Evolutionary conservation across 1,284 basidiomycete species (phyloP).

Genomic region (Wolfiporia cocos): DNA sequence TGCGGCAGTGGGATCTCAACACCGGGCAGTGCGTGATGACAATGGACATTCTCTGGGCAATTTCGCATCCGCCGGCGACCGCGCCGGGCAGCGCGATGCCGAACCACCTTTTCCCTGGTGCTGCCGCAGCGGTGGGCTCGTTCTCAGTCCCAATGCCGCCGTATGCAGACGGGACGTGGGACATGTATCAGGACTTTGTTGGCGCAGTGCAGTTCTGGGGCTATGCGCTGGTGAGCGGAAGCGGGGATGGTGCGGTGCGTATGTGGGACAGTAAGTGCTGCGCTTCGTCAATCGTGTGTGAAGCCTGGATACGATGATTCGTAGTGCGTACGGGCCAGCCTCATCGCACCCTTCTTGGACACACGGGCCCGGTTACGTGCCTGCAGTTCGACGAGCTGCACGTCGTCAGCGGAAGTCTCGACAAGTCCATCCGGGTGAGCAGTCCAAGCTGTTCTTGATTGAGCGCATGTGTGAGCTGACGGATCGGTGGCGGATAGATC

Average conservation of each 20-base stretch:
- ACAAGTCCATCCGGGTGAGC: constrained; percentile 87
- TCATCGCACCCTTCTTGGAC: constrained; percentile 89
- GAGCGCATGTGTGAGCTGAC: constrained; percentile 4
- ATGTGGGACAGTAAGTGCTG: constrained; percentile 95
- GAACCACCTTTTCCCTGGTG: constrained; percentile 45
- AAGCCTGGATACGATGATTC: too few relatives aligned
- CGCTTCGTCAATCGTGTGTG: not conserved
- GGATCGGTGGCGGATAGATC: constrained; percentile 44
- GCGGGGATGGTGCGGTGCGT: constrained; percentile 92
- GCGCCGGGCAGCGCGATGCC: constrained; percentile 34
- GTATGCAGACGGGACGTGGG: constrained; percentile 86
- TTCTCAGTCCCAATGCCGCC: constrained; percentile 85
- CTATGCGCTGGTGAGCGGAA: constrained; percentile 94
- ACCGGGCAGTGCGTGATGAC: constrained; percentile 98
- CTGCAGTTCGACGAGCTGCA: constrained; percentile 97
- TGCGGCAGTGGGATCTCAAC: constrained; percentile 96
- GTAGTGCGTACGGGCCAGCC: constrained; percentile 97
- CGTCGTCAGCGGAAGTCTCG: constrained; percentile 87
- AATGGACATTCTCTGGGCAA: constrained; percentile 99
- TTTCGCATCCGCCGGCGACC: constrained; percentile 80
- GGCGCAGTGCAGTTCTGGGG: constrained; percentile 99
- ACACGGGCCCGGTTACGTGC: constrained; percentile 91
- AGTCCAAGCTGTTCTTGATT: not conserved
- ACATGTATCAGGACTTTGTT: constrained; percentile 96
- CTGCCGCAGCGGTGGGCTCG: constrained; percentile 52